phyloP scores from a whole-genome alignment of 2,329 filamentous ascomycete genomes.

The Hymenoscyphus occultus region DNA sequence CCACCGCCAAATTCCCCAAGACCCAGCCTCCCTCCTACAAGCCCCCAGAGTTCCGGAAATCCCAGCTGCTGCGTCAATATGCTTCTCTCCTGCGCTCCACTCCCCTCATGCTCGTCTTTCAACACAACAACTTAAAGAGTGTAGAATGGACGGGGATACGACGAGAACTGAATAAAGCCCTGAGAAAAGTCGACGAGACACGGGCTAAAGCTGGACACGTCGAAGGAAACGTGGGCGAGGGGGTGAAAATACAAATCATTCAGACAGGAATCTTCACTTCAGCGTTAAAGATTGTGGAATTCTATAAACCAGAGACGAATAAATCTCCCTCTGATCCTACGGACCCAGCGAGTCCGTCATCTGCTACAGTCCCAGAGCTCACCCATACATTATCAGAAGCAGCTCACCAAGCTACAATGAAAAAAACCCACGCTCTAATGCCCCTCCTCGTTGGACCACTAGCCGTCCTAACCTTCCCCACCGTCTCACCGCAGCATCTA shows the following conservation, averaged over 20 bases:
- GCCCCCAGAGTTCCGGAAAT: slow-evolving; percentile 81
- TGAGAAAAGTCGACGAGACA: slow-evolving; percentile 61
- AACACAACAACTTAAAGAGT: slow-evolving; percentile 71
- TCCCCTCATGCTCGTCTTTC: slow-evolving; percentile 67
- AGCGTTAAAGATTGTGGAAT: slow-evolving; percentile 82
- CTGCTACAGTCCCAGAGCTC: slow-evolving; percentile 34
- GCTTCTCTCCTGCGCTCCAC: slow-evolving; percentile 69
- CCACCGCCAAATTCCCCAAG: slow-evolving; percentile 46
- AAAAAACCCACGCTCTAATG: slow-evolving; percentile 59
- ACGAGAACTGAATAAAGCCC: slow-evolving; percentile 57
- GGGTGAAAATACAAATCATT: slow-evolving; percentile 76
- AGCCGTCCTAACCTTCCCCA: slow-evolving; percentile 75
- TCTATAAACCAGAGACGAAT: slow-evolving; percentile 57
- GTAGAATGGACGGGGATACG: slow-evolving; percentile 65
- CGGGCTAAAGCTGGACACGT: slow-evolving; percentile 43
- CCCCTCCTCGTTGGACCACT: slow-evolving; percentile 80
- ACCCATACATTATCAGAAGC: slow-evolving; percentile 57
- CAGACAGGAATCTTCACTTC: slow-evolving; percentile 86
- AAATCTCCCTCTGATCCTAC: slow-evolving; percentile 18
- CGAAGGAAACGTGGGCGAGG: slow-evolving; percentile 50
- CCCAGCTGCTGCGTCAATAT: slow-evolving; percentile 77
- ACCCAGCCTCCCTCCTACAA: slow-evolving; percentile 87
- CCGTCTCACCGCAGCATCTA: slow-evolving; percentile 79
- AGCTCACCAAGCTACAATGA: slow-evolving; percentile 38
- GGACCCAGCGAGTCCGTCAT: slow-evolving; percentile 26